Percentiles rank a stretch among this genome's conserved stretches.
Evolutionary conservation across 495 filamentous ascomycete species (phyloP).

Genomic region (Cercophora sp.): DNA sequence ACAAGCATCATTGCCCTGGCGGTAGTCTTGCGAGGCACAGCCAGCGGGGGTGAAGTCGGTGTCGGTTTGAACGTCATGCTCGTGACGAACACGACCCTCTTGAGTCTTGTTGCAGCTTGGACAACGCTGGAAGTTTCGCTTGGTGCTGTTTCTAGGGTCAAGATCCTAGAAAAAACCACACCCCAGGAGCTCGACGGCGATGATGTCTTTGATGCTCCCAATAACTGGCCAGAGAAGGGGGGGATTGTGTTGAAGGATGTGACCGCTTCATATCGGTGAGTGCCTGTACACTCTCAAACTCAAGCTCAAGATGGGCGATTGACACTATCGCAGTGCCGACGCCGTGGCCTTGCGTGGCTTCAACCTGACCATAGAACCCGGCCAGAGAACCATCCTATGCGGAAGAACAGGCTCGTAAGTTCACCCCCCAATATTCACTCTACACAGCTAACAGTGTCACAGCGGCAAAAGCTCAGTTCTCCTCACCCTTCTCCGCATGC

Average conservation of each 20-base stretch:
- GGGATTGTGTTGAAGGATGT: conserved; percentile 30
- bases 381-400: conserved; percentile 34
- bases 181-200: conserved; percentile 25
- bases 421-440: not conserved
- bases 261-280: conserved; percentile 33
- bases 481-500: conserved; percentile 31
- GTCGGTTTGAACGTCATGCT: conserved; percentile 29
- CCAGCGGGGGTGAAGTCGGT: conserved; percentile 28
- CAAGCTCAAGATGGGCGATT: not conserved
- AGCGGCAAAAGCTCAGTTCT: conserved; percentile 42
- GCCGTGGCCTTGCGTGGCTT: conserved; percentile 29
- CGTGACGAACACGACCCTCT: conserved; percentile 29
- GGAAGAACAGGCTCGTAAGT: conserved; percentile 31
- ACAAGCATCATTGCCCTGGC: conserved; percentile 41
- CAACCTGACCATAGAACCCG: conserved; percentile 27
- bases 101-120: conserved; percentile 35
- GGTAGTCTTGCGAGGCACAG: conserved; percentile 27
- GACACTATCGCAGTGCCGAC: conserved; percentile 6
- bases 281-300: not conserved
- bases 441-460: not conserved
- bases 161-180: conserved; percentile 35
- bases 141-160: conserved; percentile 46
- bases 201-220: conserved; percentile 7
- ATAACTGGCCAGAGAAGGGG: conserved; percentile 33
- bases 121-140: conserved; percentile 50